Conservation (phyloP, 2,329 filamentous ascomycete species). For the Aspergillus fructus region DNA sequence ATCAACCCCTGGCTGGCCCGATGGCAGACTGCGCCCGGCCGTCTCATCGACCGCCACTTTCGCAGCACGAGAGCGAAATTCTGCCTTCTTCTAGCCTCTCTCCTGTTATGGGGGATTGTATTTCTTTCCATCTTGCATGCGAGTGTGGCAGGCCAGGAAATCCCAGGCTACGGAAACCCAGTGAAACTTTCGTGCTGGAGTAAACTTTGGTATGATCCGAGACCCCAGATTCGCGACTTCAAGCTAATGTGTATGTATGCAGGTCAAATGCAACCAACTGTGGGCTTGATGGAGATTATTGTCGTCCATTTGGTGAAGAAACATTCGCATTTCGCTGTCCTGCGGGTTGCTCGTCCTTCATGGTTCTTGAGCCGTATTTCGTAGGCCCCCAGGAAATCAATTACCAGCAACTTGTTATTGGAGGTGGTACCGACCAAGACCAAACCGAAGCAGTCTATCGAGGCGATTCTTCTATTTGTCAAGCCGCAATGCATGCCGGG, state of each 20-base stretch:
- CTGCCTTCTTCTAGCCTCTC: conserved; percentile 24
- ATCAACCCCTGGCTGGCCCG: conserved; percentile 34
- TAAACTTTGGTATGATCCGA: conserved; percentile 40
- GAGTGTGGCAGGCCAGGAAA: conserved; percentile 30
- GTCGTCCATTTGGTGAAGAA: conserved; percentile 56
- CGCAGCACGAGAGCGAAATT: conserved; percentile 25
- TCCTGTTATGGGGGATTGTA: conserved; percentile 33
- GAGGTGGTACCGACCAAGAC: conserved; percentile 46
- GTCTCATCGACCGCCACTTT: conserved; percentile 30
- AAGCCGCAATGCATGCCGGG: conserved; percentile 60
- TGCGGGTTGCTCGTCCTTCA: conserved; percentile 54
- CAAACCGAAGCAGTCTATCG: conserved; percentile 51
- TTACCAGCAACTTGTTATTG: conserved; percentile 56
- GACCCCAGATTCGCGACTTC: conserved; percentile 29
- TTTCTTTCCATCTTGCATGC: conserved; percentile 33
- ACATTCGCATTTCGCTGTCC: conserved; percentile 59
- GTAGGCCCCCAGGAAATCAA: conserved; percentile 57
- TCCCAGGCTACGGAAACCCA: conserved; percentile 34
- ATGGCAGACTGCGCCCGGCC: conserved; percentile 35
- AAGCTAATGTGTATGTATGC: background rate
- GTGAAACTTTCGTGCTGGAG: conserved; percentile 36
- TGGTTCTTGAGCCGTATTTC: conserved; percentile 55
- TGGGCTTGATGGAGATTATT: conserved; percentile 57
- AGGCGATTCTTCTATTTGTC: conserved; percentile 62
- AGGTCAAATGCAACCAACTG: conserved; percentile 46